Conservation (phyloP, 768 basidiomycete genomes). For the Grammothele lineata region DNA sequence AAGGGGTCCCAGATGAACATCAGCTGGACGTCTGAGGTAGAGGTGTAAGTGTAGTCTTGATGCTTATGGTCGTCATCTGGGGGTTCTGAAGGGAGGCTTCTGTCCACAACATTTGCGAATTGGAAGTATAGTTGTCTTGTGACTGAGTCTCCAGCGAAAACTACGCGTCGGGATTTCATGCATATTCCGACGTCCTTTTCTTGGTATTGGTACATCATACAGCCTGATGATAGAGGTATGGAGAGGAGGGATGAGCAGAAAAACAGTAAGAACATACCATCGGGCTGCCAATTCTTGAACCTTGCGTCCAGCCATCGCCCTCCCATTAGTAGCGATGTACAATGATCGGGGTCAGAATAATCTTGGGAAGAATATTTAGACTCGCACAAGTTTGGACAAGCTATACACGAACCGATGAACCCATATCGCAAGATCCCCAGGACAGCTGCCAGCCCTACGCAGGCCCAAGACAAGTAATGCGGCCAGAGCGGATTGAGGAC, state of each 20-base stretch:
- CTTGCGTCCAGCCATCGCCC: conserved; percentile 76
- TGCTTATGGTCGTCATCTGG: conserved; percentile 64
- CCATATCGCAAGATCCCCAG: conserved; percentile 40
- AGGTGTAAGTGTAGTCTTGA: conserved; percentile 49
- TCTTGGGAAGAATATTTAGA: too few species aligned
- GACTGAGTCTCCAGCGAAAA: conserved; percentile 85
- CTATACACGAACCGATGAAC: too few species aligned
- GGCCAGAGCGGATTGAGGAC: conserved; percentile 40
- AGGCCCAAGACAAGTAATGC: conserved; percentile 41
- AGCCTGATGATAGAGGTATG: too few species aligned
- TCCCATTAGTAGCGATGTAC: conserved; percentile 60
- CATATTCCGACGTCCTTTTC: conserved; percentile 51
- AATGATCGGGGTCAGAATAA: conserved; percentile 67
- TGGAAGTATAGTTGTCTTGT: conserved; percentile 79
- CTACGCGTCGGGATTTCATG: conserved; percentile 51
- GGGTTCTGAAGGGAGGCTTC: conserved; percentile 46
- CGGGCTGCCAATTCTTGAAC: conserved; percentile 81
- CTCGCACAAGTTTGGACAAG: too few species aligned
- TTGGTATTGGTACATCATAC: conserved; percentile 70
- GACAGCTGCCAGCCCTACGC: conserved; percentile 36
- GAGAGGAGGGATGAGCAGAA: too few species aligned
- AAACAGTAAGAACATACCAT: conserved; percentile 52
- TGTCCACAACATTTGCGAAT: conserved; percentile 57
- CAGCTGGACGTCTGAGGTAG: conserved; percentile 42
- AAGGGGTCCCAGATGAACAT: conserved; percentile 86